Base-by-base conservation (phyloP, 2,329 filamentous ascomycete species). In the Aaosphaeria pasadenensis region DNA sequence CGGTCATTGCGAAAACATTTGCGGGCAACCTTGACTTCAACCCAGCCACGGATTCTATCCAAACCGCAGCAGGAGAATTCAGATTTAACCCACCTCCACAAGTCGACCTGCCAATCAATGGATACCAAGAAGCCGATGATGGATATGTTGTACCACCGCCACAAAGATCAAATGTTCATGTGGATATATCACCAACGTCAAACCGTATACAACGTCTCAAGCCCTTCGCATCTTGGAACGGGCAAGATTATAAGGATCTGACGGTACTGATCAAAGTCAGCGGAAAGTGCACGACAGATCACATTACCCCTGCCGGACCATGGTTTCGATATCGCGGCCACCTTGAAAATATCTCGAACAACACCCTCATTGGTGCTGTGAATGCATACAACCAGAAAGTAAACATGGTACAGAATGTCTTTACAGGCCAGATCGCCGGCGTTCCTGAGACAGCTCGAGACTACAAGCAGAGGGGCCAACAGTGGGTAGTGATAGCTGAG, bases 251-350 rank as follows among this genome's bases (percentile, higher is more conserved):
- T 53, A 75, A 74, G 35, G 83, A 91, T 68, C 77, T 95, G 53
- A 91, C 91, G 52, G 95, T 99, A 67, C 80, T 99, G 57, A 96
- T 97, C 83, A 99, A 99, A 85, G 83, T 86, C 56, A 76, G 94
- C 76, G 91, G 92, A 74, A 96, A 97, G 85, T 95, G 91, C 58
- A 96, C 91, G 56, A 96, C 91, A 55, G 91, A 96, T 71, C 91
- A 96, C 79, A 96, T 96, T 76, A 96, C 91, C 54, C 94, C 95
- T 89, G 91, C 91, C 60, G 91, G 91, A 58, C 91, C 91, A 53
- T 96, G 91, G 91, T 81, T 97, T 74, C 96, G 96, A 83, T 96
- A 96, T 84, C 90, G 91, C 82, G 92, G 92, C 54, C 92, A 97
- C 73, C 82, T 97, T 67, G 91, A 96, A 84, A 97, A 97, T 84